Percentiles rank a stretch among this genome's conserved stretches.
These are phyloP conservation scores for Lathyrus aphaca DNA, from an alignment of 306 rosid genomes.

Conservation along the genomic window DNA sequence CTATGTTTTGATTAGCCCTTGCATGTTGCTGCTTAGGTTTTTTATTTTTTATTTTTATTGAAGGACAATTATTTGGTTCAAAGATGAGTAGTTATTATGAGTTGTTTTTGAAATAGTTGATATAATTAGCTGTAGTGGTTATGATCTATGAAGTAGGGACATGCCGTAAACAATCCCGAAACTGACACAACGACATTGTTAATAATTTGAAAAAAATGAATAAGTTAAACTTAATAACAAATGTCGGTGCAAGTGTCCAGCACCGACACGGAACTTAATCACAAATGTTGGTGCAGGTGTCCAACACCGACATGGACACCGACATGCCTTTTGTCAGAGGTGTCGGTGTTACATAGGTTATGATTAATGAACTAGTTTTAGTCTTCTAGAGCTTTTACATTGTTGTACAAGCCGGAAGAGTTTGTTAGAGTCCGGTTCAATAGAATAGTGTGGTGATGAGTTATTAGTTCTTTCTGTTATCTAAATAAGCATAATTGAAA, in stretches of 20 bases:
- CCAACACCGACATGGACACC: too few species aligned
- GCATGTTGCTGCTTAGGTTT: neutral
- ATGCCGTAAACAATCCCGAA: too few species aligned
- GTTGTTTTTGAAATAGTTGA: neutral
- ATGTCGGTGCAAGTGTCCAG: too few species aligned
- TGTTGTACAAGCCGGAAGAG: neutral
- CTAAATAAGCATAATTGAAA: constrained; percentile 22
- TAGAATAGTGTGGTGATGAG: neutral
- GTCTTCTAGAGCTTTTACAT: neutral
- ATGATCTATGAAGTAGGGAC: too few species aligned
- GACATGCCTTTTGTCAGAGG: too few species aligned
- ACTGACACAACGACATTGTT: too few species aligned
- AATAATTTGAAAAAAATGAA: too few species aligned
- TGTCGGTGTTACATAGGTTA: too few species aligned
- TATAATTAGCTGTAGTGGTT: neutral
- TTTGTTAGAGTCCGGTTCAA: neutral
- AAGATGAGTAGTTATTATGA: constrained; percentile 1
- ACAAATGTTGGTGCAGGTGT: too few species aligned
- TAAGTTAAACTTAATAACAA: too few species aligned
- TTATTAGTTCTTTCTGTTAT: constrained; percentile 13
- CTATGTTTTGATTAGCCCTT: neutral
- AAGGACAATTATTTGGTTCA: neutral
- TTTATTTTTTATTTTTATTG: neutral
- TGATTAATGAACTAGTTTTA: neutral
- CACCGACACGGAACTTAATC: too few species aligned